These are phyloP conservation scores for Zygotorulaspora mrakii DNA, from an alignment of 1,139 yeast species.

Conservation along the genomic window DNA sequence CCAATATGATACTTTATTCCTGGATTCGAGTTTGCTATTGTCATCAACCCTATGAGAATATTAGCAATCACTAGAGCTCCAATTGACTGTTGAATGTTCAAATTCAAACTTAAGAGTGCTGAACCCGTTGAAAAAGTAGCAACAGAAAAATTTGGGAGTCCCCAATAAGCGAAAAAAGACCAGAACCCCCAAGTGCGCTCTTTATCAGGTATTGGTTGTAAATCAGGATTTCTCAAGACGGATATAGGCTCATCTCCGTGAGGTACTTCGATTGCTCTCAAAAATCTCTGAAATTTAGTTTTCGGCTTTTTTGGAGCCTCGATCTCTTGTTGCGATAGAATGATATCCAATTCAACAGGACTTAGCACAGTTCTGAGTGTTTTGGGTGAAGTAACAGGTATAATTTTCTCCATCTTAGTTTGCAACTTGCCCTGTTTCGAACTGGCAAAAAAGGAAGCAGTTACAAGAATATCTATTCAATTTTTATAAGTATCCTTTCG, in stretches of 20 bases:
- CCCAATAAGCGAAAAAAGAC: constrained; percentile 33
- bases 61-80: constrained; percentile 35
- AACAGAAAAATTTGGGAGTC: constrained; percentile 30
- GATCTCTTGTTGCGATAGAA: constrained; percentile 1
- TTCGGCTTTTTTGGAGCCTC: not conserved
- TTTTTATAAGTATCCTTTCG: too few relatives aligned
- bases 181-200: constrained; percentile 34
- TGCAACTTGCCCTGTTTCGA: too few relatives aligned
- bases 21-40: constrained; percentile 27
- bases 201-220: constrained; percentile 27
- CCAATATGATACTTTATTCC: constrained; percentile 32
- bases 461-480: too few relatives aligned
- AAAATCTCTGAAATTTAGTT: constrained; percentile 6
- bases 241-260: constrained; percentile 23
- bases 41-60: constrained; percentile 23
- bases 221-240: constrained; percentile 27
- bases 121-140: constrained; percentile 34
- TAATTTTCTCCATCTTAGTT: too few relatives aligned
- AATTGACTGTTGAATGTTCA: constrained; percentile 33
- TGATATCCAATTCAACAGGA: not conserved
- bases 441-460: too few relatives aligned
- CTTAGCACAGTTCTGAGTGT: too few relatives aligned
- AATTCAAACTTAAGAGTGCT: constrained; percentile 29
- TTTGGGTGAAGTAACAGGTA: too few relatives aligned
- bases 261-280: constrained; percentile 24